Conservation (phyloP, 441 rosid genomes). For the Populus hybrid region DNA sequence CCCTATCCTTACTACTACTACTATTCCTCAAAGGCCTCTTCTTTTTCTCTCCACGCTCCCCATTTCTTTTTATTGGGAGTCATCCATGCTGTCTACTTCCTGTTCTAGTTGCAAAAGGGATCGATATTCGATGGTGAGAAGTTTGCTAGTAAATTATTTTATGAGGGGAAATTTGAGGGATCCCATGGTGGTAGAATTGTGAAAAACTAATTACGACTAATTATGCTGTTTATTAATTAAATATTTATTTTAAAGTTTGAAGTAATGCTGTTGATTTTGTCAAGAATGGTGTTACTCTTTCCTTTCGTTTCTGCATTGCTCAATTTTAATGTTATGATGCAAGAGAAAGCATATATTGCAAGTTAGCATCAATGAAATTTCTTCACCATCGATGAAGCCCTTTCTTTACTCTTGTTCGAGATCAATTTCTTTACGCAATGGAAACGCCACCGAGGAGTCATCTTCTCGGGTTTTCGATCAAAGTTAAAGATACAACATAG, state of each 20-base stretch:
- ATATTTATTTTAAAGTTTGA: not conserved
- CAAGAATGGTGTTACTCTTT: not conserved
- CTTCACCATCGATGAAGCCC: not conserved
- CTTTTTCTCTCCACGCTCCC: conserved; percentile 19
- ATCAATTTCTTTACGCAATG: too few species aligned
- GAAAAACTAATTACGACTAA: not conserved
- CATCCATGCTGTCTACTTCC: conserved; percentile 9
- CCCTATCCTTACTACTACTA: conserved; percentile 54
- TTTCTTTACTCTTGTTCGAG: too few species aligned
- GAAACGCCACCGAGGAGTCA: too few species aligned
- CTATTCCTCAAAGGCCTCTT: conserved; percentile 37
- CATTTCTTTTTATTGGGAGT: conserved; percentile 12
- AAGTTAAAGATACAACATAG: too few species aligned
- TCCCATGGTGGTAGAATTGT: not conserved
- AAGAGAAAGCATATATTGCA: not conserved
- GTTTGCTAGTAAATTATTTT: not conserved
- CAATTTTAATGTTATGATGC: not conserved
- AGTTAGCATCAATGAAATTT: not conserved
- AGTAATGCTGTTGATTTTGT: not conserved
- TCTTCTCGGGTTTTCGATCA: too few species aligned
- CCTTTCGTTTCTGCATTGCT: not conserved
- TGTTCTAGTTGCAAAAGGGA: not conserved
- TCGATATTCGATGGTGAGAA: not conserved
- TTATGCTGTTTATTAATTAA: not conserved
- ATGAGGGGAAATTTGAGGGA: not conserved